A percentile compares a stretch with the other conserved stretches of the same genome.
Evolutionary conservation across 805 yeast genomes (phyloP).

Genomic region (Suhomyces emberorum): DNA sequence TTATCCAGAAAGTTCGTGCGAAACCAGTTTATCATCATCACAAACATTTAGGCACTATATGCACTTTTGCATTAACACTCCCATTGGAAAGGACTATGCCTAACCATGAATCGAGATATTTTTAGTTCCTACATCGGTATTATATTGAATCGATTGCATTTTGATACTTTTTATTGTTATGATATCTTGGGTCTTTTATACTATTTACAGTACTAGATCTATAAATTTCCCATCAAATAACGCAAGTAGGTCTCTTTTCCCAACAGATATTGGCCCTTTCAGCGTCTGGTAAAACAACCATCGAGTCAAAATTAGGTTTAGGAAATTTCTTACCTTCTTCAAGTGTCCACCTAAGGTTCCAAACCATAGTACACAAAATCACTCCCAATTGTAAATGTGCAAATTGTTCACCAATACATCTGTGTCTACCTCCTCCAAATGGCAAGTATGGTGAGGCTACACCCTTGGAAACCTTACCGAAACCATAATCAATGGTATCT

Average conservation of each 20-base stretch:
- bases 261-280: constrained; percentile 64
- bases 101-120: too few relatives aligned
- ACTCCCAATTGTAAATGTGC: constrained; percentile 92
- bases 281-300: constrained; percentile 85
- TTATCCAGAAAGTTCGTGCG: too few relatives aligned
- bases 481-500: constrained; percentile 79
- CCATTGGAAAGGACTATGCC: too few relatives aligned
- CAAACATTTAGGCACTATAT: too few relatives aligned
- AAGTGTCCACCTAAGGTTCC: constrained; percentile 71
- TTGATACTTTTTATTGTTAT: too few relatives aligned
- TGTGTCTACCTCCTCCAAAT: constrained; percentile 98
- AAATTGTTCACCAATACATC: constrained; percentile 98
- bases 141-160: too few relatives aligned
- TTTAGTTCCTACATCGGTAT: too few relatives aligned
- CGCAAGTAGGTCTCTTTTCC: constrained; percentile 55
- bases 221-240: constrained; percentile 1
- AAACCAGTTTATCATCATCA: too few relatives aligned
- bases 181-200: neutral
- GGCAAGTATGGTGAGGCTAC: constrained; percentile 94
- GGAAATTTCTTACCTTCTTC: constrained; percentile 49
- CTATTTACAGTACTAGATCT: neutral
- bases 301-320: constrained; percentile 72
- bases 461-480: constrained; percentile 92
- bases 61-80: too few relatives aligned
- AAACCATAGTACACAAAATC: constrained; percentile 67